Conservation (phyloP, 1,139 yeast species). For the Arxiozyma slooffiae region DNA sequence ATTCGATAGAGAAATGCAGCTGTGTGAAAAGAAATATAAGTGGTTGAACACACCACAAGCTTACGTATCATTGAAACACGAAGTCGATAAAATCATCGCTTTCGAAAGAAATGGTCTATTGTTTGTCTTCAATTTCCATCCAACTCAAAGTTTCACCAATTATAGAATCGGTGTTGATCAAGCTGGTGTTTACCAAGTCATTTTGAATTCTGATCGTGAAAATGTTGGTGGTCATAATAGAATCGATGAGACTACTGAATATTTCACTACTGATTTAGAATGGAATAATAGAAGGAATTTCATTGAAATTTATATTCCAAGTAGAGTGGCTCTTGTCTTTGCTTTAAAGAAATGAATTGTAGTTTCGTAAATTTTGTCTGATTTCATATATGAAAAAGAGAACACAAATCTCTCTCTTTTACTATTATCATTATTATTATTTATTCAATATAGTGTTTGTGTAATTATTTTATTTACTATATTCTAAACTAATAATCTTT, state of each 20-base stretch:
- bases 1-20: constrained; percentile 81
- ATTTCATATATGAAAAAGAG: too few relatives aligned
- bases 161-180: constrained; percentile 80
- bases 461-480: too few relatives aligned
- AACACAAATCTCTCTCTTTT: too few relatives aligned
- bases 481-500: too few relatives aligned
- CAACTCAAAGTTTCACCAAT: constrained; percentile 71
- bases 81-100: constrained; percentile 75
- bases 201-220: constrained; percentile 61
- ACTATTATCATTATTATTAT: too few relatives aligned
- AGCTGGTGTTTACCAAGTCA: constrained; percentile 67
- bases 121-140: constrained; percentile 84
- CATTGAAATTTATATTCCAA: constrained; percentile 74
- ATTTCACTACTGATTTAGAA: constrained; percentile 56
- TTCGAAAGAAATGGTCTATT: constrained; percentile 81
- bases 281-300: constrained; percentile 80
- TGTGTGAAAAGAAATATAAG: constrained; percentile 54
- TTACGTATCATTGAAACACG: constrained; percentile 79
- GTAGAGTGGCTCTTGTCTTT: constrained; percentile 64
- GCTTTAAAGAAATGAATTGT: constrained; percentile 8
- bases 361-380: too few relatives aligned
- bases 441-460: too few relatives aligned
- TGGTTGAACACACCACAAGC: constrained; percentile 76
- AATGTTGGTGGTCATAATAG: constrained; percentile 78
- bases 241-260: constrained; percentile 50